phyloP scores from a whole-genome alignment of 1,284 basidiomycete species.

The Moniliophthora roreri region DNA sequence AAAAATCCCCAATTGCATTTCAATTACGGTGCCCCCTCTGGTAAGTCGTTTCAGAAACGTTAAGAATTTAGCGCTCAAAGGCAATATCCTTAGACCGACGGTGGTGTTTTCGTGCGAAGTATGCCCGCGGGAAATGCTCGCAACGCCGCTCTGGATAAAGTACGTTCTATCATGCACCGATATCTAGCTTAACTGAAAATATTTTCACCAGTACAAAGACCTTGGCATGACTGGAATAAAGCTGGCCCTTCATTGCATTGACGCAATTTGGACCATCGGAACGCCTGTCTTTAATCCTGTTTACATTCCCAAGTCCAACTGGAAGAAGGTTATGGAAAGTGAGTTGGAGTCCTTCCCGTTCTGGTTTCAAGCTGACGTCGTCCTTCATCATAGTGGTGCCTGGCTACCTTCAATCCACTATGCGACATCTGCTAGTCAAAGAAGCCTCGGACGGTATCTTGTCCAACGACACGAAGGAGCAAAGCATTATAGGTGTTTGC shows the following conservation, averaged over 20 bases:
- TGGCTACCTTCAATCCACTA: not conserved
- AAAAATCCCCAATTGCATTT: conserved; percentile 1
- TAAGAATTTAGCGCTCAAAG: not conserved
- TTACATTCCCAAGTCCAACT: conserved; percentile 2
- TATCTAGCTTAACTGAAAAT: too few relatives aligned
- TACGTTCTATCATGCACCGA: too few relatives aligned
- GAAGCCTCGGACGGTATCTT: not conserved
- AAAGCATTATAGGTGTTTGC: conserved; percentile 1
- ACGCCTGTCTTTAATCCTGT: not conserved
- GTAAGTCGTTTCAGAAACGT: not conserved
- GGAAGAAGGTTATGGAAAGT: conserved; percentile 4
- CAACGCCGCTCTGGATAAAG: not conserved
- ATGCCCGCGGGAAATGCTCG: conserved; percentile 1
- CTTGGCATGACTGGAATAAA: conserved; percentile 2
- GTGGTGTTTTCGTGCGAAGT: conserved; percentile 4
- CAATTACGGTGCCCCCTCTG: conserved; percentile 1
- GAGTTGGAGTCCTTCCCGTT: not conserved
- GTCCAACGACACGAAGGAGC: not conserved
- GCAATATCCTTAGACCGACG: not conserved
- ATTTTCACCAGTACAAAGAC: not conserved
- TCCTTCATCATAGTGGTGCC: not conserved
- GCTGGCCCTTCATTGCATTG: not conserved
- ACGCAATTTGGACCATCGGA: conserved; percentile 4
- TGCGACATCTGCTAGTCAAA: conserved; percentile 4
- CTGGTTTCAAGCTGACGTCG: not conserved